Conservation (phyloP, 2,329 filamentous ascomycete species). For the Talaromyces piceae region DNA sequence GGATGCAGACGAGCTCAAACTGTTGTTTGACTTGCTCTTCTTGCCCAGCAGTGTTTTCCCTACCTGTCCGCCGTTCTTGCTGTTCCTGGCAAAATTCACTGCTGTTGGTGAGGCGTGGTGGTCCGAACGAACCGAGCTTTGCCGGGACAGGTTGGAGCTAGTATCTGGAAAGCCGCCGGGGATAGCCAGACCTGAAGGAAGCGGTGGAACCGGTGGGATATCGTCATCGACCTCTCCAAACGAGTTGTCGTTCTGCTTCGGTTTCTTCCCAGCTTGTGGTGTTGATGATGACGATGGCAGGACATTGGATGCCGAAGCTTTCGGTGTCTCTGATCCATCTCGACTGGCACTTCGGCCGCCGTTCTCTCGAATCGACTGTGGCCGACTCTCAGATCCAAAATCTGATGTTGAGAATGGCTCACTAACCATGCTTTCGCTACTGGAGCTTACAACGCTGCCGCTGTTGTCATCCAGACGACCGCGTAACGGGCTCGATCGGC, state of each 20-base stretch:
- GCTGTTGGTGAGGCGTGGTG: conserved; percentile 27
- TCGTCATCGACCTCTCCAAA: conserved; percentile 18
- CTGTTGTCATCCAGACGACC: conserved; percentile 25
- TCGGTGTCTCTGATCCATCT: conserved; percentile 28
- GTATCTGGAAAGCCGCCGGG: conserved; percentile 38
- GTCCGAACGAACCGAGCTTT: conserved; percentile 20
- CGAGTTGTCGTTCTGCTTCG: conserved; percentile 10
- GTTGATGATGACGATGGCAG: conserved; percentile 15
- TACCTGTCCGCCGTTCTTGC: conserved; percentile 14
- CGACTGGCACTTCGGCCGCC: conserved; percentile 15
- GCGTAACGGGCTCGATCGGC: conserved; percentile 38
- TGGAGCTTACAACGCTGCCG: conserved; percentile 30
- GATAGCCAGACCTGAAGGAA: conserved; percentile 34
- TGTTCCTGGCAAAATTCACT: conserved; percentile 6
- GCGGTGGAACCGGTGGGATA: conserved; percentile 41
- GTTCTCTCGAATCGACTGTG: conserved; percentile 20
- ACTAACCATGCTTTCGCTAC: conserved; percentile 41
- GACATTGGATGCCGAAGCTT: conserved; percentile 14
- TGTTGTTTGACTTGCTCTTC: conserved; percentile 28
- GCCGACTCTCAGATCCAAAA: conserved; percentile 22
- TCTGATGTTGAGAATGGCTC: conserved; percentile 31
- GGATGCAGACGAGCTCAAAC: conserved; percentile 18
- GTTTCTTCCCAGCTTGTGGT: no score
- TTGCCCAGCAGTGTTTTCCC: conserved; percentile 24
- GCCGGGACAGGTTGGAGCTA: conserved; percentile 14